Evolutionary conservation across 768 basidiomycete genomes (phyloP).

Genomic region (Kwoniella heveanensis): DNA sequence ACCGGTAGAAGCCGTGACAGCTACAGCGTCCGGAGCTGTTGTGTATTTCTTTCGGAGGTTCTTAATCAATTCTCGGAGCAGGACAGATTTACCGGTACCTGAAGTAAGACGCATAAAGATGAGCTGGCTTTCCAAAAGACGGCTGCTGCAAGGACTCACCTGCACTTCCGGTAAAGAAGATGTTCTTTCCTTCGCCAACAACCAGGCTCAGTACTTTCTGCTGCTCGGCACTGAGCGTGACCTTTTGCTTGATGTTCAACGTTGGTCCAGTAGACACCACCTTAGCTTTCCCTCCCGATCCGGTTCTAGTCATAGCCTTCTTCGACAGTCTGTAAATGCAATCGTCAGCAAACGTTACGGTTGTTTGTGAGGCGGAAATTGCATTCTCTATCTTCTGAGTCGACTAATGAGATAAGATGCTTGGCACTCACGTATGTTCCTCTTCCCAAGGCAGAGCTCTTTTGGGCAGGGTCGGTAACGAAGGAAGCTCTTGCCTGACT

Average conservation of each 20-base stretch:
- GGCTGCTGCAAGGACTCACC: slow-evolving; percentile 60
- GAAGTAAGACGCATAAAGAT: neutral
- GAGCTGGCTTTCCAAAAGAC: neutral
- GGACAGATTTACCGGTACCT: slow-evolving; percentile 97
- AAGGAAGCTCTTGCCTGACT: slow-evolving; percentile 24
- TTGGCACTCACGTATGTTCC: slow-evolving; percentile 31
- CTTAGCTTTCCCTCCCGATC: slow-evolving; percentile 26
- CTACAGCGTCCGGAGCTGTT: slow-evolving; percentile 71
- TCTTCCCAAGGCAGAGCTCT: slow-evolving; percentile 46
- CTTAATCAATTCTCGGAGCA: slow-evolving; percentile 87
- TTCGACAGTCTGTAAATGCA: slow-evolving; percentile 16
- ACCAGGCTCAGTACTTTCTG: slow-evolving; percentile 78
- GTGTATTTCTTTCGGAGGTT: slow-evolving; percentile 64
- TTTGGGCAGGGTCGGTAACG: slow-evolving; percentile 32
- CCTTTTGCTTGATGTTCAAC: slow-evolving; percentile 57
- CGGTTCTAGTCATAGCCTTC: slow-evolving; percentile 18
- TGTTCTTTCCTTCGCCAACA: slow-evolving; percentile 64
- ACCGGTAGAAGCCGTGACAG: slow-evolving; percentile 92
- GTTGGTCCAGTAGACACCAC: slow-evolving; percentile 18
- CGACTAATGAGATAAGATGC: neutral
- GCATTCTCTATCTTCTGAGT: no score
- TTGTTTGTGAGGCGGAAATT: no score
- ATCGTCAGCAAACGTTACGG: no score
- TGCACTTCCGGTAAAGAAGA: slow-evolving; percentile 97
- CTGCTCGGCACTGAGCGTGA: slow-evolving; percentile 84